Evolutionary conservation across 2,329 filamentous ascomycete genomes (phyloP).

Genomic region (Pestalotiopsis sp.): DNA sequence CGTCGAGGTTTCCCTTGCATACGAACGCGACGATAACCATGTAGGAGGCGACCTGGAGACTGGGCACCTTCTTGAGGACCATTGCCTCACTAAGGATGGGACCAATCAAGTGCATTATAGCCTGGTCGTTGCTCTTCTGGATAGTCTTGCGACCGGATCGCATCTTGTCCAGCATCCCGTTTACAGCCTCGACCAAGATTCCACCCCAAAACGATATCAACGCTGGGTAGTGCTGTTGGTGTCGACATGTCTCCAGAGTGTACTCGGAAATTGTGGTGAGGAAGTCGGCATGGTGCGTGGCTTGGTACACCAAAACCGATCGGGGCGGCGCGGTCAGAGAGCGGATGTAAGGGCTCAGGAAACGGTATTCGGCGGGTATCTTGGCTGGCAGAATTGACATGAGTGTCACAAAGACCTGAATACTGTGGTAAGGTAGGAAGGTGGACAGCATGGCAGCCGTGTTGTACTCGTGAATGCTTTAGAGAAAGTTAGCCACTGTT

Average conservation of each 20-base stretch:
- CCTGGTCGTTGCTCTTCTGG: constrained; percentile 80
- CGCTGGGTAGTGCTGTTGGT: constrained; percentile 73
- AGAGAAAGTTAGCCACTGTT: constrained; percentile 18
- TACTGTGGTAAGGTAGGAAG: constrained; percentile 90
- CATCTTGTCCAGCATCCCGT: constrained; percentile 77
- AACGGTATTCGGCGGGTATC: constrained; percentile 76
- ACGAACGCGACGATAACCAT: constrained; percentile 89
- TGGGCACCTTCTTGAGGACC: constrained; percentile 73
- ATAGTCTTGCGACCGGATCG: constrained; percentile 76
- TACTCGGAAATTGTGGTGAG: constrained; percentile 78
- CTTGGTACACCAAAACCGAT: constrained; percentile 80
- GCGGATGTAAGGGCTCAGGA: constrained; percentile 83
- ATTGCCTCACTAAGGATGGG: constrained; percentile 78
- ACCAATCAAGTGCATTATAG: constrained; percentile 68
- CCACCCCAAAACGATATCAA: constrained; percentile 91
- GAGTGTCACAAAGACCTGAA: constrained; percentile 81
- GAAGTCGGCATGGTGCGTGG: constrained; percentile 76
- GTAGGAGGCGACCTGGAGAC: constrained; percentile 84
- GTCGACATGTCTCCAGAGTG: constrained; percentile 72
- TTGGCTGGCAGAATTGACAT: constrained; percentile 83
- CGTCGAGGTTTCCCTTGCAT: constrained; percentile 77
- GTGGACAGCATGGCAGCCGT: constrained; percentile 76
- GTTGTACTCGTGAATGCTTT: constrained; percentile 91
- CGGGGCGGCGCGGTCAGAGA: constrained; percentile 77
- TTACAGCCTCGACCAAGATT: constrained; percentile 82